Conservation (phyloP, 768 basidiomycete genomes). For the Suillus clintonianus region DNA sequence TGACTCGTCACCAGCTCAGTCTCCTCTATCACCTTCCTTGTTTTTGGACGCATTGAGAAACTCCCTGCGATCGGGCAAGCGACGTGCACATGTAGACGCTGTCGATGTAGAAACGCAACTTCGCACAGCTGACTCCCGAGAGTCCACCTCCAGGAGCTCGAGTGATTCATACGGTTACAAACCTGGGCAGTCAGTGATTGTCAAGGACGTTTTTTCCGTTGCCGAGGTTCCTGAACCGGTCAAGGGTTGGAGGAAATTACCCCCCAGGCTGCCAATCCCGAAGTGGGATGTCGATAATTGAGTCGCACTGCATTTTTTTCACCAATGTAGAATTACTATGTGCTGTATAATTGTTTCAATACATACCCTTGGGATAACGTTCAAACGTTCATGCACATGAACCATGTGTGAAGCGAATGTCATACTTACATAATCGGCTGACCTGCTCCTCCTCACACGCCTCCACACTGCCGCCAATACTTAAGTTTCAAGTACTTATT, state of each 20-base stretch:
- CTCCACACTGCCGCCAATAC: neutral
- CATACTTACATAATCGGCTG: neutral
- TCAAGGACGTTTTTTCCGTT: neutral
- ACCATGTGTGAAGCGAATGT: neutral
- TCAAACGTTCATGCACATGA: no score
- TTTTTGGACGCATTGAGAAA: neutral
- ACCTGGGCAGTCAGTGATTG: neutral
- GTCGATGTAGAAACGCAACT: neutral
- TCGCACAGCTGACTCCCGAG: neutral
- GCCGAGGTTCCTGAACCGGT: neutral
- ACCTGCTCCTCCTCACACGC: neutral
- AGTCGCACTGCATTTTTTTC: neutral
- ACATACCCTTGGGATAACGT: no score
- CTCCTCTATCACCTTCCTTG: neutral
- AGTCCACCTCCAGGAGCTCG: neutral
- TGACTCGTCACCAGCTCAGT: neutral
- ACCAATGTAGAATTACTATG: no score
- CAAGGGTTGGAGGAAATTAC: constrained; percentile 26
- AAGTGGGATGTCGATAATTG: constrained; percentile 24
- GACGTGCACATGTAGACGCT: neutral
- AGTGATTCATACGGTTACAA: neutral
- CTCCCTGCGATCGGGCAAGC: neutral
- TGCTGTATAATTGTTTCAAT: neutral
- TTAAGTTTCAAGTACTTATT: no score
- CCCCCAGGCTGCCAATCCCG: constrained; percentile 31